Conservation (phyloP, 2,329 filamentous ascomycete species). For the Trichoderma semiorbis region DNA sequence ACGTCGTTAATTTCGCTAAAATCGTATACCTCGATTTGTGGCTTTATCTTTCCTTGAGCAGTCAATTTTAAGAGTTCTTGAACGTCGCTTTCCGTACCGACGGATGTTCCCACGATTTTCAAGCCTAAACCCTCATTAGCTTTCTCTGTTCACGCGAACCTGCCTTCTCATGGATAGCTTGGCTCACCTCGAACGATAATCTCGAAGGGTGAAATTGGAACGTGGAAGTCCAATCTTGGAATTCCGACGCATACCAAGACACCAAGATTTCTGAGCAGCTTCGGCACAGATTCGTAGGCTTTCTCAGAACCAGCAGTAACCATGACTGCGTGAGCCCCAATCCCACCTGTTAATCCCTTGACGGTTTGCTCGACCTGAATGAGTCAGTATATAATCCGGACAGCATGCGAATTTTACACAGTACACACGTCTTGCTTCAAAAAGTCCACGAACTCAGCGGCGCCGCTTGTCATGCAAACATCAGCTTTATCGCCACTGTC, state of each 20-base stretch:
- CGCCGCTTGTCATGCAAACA: not conserved
- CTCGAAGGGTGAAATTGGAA: not conserved
- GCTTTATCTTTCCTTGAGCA: constrained; percentile 27
- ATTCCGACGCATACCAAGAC: constrained; percentile 5
- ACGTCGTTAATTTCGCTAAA: not conserved
- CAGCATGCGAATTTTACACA: not conserved
- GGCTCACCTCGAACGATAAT: constrained; percentile 1
- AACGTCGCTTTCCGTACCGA: constrained; percentile 6
- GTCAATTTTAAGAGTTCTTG: constrained; percentile 7
- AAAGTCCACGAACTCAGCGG: constrained; percentile 2
- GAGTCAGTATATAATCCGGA: not conserved
- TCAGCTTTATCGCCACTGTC: constrained; percentile 5
- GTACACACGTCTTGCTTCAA: not conserved
- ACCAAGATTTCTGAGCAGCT: not conserved
- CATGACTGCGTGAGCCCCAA: constrained; percentile 8
- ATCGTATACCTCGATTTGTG: constrained; percentile 6
- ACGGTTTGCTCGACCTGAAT: not conserved
- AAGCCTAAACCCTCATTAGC: not conserved
- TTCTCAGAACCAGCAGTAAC: not conserved
- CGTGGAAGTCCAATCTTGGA: not conserved
- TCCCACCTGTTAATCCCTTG: not conserved
- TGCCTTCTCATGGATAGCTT: not conserved
- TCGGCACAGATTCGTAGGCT: constrained; percentile 2
- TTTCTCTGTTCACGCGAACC: not conserved
- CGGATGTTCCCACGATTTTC: constrained; percentile 7